phyloP scores from a whole-genome alignment of 2,329 filamentous ascomycete species.

The Pseudocercospora ulei region DNA sequence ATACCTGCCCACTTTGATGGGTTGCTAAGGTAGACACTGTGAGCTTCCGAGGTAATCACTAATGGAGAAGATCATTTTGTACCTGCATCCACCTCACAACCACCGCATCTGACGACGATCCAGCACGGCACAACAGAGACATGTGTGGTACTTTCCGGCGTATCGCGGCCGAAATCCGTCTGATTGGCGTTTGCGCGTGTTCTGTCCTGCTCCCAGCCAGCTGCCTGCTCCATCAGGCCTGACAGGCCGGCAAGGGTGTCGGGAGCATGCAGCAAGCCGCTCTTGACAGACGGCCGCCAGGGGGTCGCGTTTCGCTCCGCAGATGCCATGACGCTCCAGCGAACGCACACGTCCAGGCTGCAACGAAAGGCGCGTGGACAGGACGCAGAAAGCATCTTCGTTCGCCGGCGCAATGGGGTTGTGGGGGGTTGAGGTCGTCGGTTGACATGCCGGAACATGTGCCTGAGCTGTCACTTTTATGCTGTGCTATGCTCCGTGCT shows the following conservation, averaged over 20 bases:
- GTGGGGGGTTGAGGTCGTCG: too few species aligned
- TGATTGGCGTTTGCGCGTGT: constrained; percentile 11
- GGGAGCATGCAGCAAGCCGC: constrained; percentile 18
- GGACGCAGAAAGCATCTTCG: background rate
- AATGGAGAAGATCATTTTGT: too few species aligned
- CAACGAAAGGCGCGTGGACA: background rate
- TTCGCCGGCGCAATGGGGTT: too few species aligned
- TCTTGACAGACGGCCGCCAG: constrained; percentile 18
- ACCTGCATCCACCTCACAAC: too few species aligned
- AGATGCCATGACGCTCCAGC: constrained; percentile 2
- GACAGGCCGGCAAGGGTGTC: constrained; percentile 12
- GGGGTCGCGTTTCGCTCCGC: constrained; percentile 17
- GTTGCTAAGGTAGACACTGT: too few species aligned
- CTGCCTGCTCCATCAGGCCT: constrained; percentile 5
- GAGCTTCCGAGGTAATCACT: too few species aligned
- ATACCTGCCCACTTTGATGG: too few species aligned
- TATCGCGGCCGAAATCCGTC: constrained; percentile 4
- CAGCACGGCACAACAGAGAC: too few species aligned
- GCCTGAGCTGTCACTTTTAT: constrained; percentile 21
- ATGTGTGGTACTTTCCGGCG: too few species aligned
- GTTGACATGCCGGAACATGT: background rate
- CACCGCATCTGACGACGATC: too few species aligned
- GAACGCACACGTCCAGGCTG: background rate
- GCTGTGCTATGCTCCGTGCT: constrained; percentile 18
- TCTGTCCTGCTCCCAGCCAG: constrained; percentile 11